phyloP scores from a whole-genome alignment of 2,329 filamentous ascomycete genomes.

The Fonsecaea monophora region DNA sequence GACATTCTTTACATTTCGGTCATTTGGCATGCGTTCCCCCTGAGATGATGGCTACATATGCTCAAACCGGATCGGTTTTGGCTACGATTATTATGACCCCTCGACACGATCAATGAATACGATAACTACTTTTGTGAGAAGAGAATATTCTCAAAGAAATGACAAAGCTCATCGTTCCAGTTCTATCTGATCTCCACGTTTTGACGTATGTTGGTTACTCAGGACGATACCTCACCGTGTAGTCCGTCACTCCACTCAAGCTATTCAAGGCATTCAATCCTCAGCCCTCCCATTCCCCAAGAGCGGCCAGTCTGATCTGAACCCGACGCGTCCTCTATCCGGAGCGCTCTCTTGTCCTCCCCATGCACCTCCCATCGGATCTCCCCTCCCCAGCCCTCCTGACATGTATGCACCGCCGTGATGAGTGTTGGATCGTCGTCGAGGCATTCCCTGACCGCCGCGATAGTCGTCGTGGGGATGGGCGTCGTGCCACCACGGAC shows the following conservation, averaged over 20 bases:
- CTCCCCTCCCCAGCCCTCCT: neutral
- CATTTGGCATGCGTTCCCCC: neutral
- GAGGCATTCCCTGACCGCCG: neutral
- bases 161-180: neutral
- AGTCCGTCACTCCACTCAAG: no score
- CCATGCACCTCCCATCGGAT: neutral
- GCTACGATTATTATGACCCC: constrained; percentile 15
- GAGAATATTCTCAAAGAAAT: neutral
- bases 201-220: neutral
- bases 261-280: neutral
- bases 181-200: neutral
- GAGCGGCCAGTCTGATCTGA: neutral
- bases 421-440: neutral
- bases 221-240: neutral
- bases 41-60: constrained; percentile 5
- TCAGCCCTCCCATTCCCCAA: neutral
- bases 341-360: neutral
- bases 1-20: constrained; percentile 2
- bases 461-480: neutral
- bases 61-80: constrained; percentile 8
- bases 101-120: constrained; percentile 7
- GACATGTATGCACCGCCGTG: neutral
- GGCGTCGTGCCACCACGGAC: neutral
- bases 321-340: neutral
- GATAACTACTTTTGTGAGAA: neutral